These are phyloP conservation scores for Fusarium pseudocircinatum DNA, from an alignment of 2,329 filamentous ascomycete species.

Conservation along the genomic window DNA sequence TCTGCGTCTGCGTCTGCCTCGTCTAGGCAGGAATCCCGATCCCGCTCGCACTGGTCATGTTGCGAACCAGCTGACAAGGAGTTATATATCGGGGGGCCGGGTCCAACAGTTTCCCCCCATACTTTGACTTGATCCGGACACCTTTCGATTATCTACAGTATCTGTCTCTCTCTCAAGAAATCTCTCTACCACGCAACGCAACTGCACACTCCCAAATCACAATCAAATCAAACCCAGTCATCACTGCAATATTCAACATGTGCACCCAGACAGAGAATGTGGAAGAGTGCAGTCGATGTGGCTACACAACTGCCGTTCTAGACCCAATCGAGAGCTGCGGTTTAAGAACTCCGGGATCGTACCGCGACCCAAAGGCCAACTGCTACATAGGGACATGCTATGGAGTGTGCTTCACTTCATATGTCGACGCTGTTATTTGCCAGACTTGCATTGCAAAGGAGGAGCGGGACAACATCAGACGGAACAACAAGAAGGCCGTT, in stretches of 20 bases:
- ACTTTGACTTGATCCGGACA: background rate
- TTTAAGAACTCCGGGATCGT: conserved; percentile 14
- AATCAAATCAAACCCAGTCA: background rate
- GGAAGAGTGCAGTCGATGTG: conserved; percentile 26
- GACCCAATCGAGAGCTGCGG: conserved; percentile 23
- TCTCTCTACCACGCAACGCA: background rate
- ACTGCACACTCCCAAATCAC: background rate
- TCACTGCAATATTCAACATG: conserved; percentile 7
- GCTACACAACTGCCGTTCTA: conserved; percentile 1
- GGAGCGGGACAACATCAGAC: conserved; percentile 6
- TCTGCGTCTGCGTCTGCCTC: conserved; percentile 13
- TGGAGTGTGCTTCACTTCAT: conserved; percentile 27
- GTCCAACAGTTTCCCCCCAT: conserved; percentile 6
- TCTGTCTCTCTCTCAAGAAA: background rate
- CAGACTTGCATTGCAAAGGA: background rate
- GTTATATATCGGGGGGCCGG: conserved; percentile 23
- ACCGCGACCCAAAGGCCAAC: conserved; percentile 10
- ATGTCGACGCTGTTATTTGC: conserved; percentile 20
- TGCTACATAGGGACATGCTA: conserved; percentile 17
- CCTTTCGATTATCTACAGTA: background rate
- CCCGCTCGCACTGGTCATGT: conserved; percentile 13
- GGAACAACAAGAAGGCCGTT: background rate
- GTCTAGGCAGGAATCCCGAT: conserved; percentile 22
- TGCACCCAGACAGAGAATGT: conserved; percentile 29
- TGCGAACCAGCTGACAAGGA: conserved; percentile 30